phyloP scores from a whole-genome alignment of 345 rosid genomes.

The Schrenkiella parvula region DNA sequence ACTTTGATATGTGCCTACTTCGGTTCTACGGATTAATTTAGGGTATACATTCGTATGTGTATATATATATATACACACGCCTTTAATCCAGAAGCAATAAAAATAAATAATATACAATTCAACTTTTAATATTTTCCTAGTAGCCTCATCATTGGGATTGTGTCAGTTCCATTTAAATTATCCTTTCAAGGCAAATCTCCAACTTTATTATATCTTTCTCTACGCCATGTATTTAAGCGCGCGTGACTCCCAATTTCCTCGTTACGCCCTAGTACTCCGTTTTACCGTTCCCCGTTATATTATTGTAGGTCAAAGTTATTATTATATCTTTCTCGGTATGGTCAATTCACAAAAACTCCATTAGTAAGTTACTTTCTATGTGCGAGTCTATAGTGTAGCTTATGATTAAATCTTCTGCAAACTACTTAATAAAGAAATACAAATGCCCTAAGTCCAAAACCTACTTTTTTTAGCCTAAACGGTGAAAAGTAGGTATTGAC shows the following conservation, averaged over 20 bases:
- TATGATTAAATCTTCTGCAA: constrained; percentile 26
- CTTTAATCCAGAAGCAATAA: too few relatives aligned
- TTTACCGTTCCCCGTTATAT: not conserved
- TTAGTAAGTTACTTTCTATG: not conserved
- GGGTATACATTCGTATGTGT: too few relatives aligned
- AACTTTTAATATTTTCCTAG: not conserved
- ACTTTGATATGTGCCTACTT: too few relatives aligned
- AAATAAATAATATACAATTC: too few relatives aligned
- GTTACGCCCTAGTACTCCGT: not conserved
- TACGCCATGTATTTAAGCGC: not conserved
- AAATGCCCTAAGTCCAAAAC: not conserved
- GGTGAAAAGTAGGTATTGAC: not conserved
- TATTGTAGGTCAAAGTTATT: constrained; percentile 22
- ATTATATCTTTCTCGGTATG: not conserved
- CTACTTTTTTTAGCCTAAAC: constrained; percentile 5
- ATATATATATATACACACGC: too few relatives aligned
- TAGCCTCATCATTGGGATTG: constrained; percentile 24
- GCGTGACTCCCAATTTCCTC: constrained; percentile 10
- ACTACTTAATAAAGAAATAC: not conserved
- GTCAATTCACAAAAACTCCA: constrained; percentile 7
- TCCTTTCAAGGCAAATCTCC: constrained; percentile 23
- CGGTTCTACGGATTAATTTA: not conserved
- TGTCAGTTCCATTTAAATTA: constrained; percentile 26
- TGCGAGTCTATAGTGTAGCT: not conserved
- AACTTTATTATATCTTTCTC: not conserved